Evolutionary conservation across 306 rosid genomes (phyloP), one percentile per base, ranked within the genome.

Genomic region (Castanea sativa): DNA sequence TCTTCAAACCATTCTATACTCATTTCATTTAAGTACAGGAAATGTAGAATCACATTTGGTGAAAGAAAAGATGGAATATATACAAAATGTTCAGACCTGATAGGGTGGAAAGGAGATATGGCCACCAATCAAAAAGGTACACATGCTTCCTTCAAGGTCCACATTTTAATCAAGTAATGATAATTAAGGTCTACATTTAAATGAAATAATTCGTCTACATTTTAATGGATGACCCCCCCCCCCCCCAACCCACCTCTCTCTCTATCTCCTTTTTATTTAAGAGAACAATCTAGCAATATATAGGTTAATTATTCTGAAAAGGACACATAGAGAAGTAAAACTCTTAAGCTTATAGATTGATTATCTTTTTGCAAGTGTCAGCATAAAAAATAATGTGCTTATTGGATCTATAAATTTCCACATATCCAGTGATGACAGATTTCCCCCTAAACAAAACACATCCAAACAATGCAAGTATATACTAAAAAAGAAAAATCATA

Each of bases 401-500:
- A 60, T 25, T 12, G 32, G 2, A 25, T 60, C 16, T 25, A 59
- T 59, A 25, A 60, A 25, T 11, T 21, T 60, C 14, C 32, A 25
- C 67, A 60, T 10, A 10, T 60, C 67, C 67, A 60, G 67, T 0
- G 67, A 25, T 60, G 32, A 2, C 33, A 70, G 32, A 41, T 35
- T 19, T 69, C 14, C 30, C 7, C 55, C n/a, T 41, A 69, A 16
- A 69, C 5, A 25, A 73, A 73, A 16, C 21, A 35, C 3, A 4
- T 15, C 14, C 10, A 59, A 38, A 13, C 2, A 49, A 61, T 65
- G 56, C 2, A n/a, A 73, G 49, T 60, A 70, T 69, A 63, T 21
- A 75, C 74, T 73, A 16, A 64, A 57, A 79, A 53, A 32, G 61
- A 74, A 76, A 76, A 73, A 56, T 29, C 73, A 57, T 63, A 73